A percentile compares a stretch with the other conserved stretches of the same genome.
Evolutionary conservation across 352 stramenopile genomes (phyloP).

Genomic region (Phytophthora fragariaefolia): DNA sequence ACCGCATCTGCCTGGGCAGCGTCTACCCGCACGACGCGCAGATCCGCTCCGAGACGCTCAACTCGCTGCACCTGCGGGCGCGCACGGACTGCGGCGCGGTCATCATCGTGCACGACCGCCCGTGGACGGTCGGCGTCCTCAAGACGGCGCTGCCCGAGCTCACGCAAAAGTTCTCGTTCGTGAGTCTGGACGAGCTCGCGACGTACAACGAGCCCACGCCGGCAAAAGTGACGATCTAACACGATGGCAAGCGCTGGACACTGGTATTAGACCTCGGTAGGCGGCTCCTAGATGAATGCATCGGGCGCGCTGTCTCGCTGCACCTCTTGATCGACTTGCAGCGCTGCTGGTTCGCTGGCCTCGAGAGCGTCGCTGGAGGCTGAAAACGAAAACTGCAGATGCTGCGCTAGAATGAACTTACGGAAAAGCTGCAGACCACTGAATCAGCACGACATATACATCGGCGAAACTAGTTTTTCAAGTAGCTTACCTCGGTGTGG

Average conservation of each 20-base stretch:
- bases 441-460: too few relatives aligned
- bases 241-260: background rate
- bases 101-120: conserved; percentile 86
- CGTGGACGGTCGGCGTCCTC: conserved; percentile 82
- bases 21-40: conserved; percentile 90
- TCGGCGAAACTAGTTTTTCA: background rate
- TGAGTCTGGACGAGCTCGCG: conserved; percentile 72
- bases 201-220: conserved; percentile 27
- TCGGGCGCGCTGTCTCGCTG: conserved; percentile 10
- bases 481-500: conserved; percentile 58
- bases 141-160: conserved; percentile 60
- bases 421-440: conserved; percentile 71
- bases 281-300: conserved; percentile 27
- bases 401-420: conserved; percentile 56
- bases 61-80: conserved; percentile 61
- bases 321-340: conserved; percentile 9
- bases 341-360: conserved; percentile 4
- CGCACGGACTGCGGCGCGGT: conserved; percentile 75
- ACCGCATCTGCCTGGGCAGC: conserved; percentile 85
- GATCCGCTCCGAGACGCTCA: conserved; percentile 74
- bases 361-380: conserved; percentile 1
- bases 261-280: background rate
- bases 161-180: conserved; percentile 60
- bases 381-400: conserved; percentile 47
- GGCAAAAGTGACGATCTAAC: conserved; percentile 32